Evolutionary conservation across 352 stramenopile species (phyloP), one percentile per base, ranked within the genome.

Genomic region (Aphanomyces stellatus): DNA sequence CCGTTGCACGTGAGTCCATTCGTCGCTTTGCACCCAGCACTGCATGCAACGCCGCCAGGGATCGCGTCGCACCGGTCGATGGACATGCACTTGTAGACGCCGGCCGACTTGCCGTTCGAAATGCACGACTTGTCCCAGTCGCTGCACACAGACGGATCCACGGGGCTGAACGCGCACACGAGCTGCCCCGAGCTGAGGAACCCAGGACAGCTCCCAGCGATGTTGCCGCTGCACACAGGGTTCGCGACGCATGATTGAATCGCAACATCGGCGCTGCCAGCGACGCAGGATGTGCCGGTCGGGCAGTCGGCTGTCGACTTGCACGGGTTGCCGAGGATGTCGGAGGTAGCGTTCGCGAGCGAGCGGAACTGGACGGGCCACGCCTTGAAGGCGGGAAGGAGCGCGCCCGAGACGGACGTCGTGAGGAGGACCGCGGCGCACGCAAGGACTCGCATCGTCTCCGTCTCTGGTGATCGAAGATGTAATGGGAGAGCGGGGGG

Each of bases 11-110:
- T 67, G 30, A 67, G 49, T 35, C 60, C 60, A 46, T 67, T 67
- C 31, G 41, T 55, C 11, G 49, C n/a, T 33, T 67, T 43, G 49
- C 60, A 67, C 17, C 60, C 60, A 6, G 11, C 33, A 41, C 60
- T 67, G 60, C 60, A 67, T 8, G 49, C 30, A 22, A 25, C 22
- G 19, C 31, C 33, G 1, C 24, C 25, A 46, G 24, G 25, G 49
- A 67, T 67, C 6, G 79, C 51, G 59, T 93, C 85, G 62, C 85
- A 93, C 3, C 85, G 79, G 34, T 83, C 76, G 31, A 91, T 73
- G 22, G 80, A 88, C 48, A 93, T 76, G 53, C 85, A 93, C 69
- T 91, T 90, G 78, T 91, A 92, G 61, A 91, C 81, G 27, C 79
- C 80, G 31, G 72, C 43, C 34, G 69, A 41, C 67, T 61, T 70